These are phyloP conservation scores for Coemansia sp. DNA, from an alignment of 192 early-diverging fungal species.

Conservation along the genomic window DNA sequence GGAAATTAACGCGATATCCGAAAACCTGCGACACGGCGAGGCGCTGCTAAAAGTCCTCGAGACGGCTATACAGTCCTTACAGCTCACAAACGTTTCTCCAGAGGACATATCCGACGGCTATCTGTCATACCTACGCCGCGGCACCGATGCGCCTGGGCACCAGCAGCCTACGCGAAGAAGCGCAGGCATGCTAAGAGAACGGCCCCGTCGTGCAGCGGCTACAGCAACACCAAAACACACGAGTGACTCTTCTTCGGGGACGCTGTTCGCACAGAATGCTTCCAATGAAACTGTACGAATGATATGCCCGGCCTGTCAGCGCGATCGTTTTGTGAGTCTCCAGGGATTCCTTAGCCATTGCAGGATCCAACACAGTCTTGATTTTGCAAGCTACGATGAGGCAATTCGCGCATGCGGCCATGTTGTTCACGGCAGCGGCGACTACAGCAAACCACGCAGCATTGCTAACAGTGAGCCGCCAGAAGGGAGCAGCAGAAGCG, in stretches of 20 bases:
- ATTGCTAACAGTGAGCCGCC: neutral
- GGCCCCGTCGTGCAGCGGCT: constrained; percentile 26
- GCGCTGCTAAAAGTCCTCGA: constrained; percentile 59
- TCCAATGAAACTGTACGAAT: constrained; percentile 62
- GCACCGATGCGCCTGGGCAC: constrained; percentile 1
- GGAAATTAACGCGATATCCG: constrained; percentile 63
- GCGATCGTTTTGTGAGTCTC: constrained; percentile 74
- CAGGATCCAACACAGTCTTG: constrained; percentile 66
- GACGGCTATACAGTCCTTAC: constrained; percentile 51
- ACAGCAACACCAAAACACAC: constrained; percentile 10
- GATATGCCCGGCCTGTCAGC: constrained; percentile 73
- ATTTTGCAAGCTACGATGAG: constrained; percentile 76
- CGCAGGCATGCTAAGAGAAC: constrained; percentile 1
- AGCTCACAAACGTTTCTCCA: constrained; percentile 25
- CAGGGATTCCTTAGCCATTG: constrained; percentile 90
- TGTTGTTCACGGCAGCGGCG: constrained; percentile 45
- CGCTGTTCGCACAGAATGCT: constrained; percentile 39
- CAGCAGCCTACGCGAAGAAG: neutral
- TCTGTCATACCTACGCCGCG: constrained; percentile 22
- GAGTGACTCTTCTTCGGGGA: constrained; percentile 5
- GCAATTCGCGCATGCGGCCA: constrained; percentile 73
- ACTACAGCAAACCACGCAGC: neutral
- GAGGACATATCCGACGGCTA: constrained; percentile 23
- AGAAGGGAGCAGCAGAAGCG: neutral
- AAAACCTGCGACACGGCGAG: constrained; percentile 64